Base-by-base conservation (phyloP, 2,329 filamentous ascomycete genomes). In the Pyrenochaeta sp. region DNA sequence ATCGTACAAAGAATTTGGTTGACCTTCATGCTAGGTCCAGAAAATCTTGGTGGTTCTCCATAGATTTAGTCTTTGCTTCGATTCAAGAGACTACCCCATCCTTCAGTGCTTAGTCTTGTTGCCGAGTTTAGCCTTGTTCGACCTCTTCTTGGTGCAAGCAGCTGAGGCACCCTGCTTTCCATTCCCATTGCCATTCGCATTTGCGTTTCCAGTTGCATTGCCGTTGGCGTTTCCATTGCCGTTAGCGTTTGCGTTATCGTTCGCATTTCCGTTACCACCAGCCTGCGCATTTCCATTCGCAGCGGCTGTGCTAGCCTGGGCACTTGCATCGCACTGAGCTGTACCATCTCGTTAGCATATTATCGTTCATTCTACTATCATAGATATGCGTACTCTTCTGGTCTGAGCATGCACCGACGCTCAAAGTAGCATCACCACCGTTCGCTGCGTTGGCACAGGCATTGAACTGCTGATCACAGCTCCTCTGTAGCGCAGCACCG, bases 391-490 rank as follows among this genome's bases (percentile, higher is more conserved):
- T 58, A 72, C 69, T 53, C 50, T 72, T 62, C 58, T 71, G 68
- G 2, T 37, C 46, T 12, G 57, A 43, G 54, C 67, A 72, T 3
- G 54, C 64, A 27, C 28, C 30, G 7, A 68, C 64, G 43, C 62
- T 68, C 56, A 69, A 51, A 4, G 58, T 58, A 25, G 28, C 51
- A 50, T 69, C 57, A 6, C 70, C 70, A 3, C 67, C 64, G 73
- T 89, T 89, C 55, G 84, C 84, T 24, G 82, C 83, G 61, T 87
- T 77, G n/a, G 83, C 79, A 69, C 88, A 90, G 3, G 74, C 76
- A 67, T 88, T 89, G 78, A 87, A 84, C 78, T 90, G 86, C 57
- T 88, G 83, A 58, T 86, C 83, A 71, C 88, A 90, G 34, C 86
- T 83, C 46, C 88, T 81, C 75, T 88, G 83, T 44, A 84, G 76